These are phyloP conservation scores for Cronartium quercuum DNA, from an alignment of 1,284 basidiomycete species.

Conservation along the genomic window DNA sequence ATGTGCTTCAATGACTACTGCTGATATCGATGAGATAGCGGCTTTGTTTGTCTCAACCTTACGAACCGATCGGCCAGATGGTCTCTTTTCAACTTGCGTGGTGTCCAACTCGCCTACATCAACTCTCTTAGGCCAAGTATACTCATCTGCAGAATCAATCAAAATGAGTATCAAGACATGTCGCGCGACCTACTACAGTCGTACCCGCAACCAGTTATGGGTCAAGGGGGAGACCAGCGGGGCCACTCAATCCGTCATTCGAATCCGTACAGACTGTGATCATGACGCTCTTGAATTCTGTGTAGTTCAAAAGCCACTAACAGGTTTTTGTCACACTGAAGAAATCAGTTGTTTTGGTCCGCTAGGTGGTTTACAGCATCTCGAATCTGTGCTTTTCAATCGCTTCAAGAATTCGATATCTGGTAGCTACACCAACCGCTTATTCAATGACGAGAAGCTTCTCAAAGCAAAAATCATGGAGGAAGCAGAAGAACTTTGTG, in stretches of 20 bases:
- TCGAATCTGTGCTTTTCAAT: conserved; percentile 73
- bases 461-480: conserved; percentile 93
- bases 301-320: conserved; percentile 74
- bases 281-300: conserved; percentile 84
- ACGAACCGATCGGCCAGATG: conserved; percentile 80
- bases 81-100: conserved; percentile 86
- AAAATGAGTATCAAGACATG: conserved; percentile 80
- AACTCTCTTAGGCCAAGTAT: conserved; percentile 73
- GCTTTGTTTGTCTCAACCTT: conserved; percentile 68
- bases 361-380: conserved; percentile 66
- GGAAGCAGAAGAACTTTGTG: conserved; percentile 92
- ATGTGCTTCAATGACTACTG: neutral
- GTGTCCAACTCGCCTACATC: conserved; percentile 63
- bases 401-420: conserved; percentile 65
- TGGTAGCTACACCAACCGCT: conserved; percentile 82
- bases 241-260: conserved; percentile 78
- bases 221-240: conserved; percentile 94
- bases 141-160: conserved; percentile 86
- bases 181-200: conserved; percentile 90
- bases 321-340: conserved; percentile 83
- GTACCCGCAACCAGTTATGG: conserved; percentile 87
- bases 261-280: conserved; percentile 85
- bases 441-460: conserved; percentile 77
- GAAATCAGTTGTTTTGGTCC: conserved; percentile 77
- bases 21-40: neutral